Evolutionary conservation across 2,329 filamentous ascomycete genomes (phyloP), one percentile per base, ranked within the genome.

Genomic region (Fusarium camptoceras): DNA sequence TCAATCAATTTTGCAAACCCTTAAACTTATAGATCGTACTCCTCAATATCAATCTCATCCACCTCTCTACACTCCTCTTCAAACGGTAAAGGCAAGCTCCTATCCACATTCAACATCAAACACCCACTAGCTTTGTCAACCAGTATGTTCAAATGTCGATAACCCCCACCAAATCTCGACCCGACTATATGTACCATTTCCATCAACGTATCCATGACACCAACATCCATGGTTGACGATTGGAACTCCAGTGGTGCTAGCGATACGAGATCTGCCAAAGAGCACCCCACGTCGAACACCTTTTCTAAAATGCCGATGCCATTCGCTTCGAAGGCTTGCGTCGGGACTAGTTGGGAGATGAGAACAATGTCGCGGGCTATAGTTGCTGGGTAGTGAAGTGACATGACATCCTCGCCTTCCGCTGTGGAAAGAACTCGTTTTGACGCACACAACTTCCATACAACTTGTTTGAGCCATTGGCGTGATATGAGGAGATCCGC

Each of bases 221-320:
- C 60, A 1, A 72, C 18, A 18, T 72, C 53, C 55, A 70, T 59
- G 7, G 56, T 28, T 0, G 59, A 65, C 0, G 18, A 16, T 0
- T 43, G 34, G 16, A 30, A 20, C 16, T 27, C 51, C 0, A 55
- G 0, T 1, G 63, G 55, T 0, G 44, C 50, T 5, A 72, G 14
- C 0, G 54, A 39, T 0, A 72, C 18, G 0, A 72, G 24, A 59
- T 79, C 77, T 2, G 77, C 76, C 1, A 79, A 28, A 1, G 76
- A 78, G 34, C 77, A 79, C 1, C 76, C 77, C 0, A 78, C 70
- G n/a, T 79, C 78, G 28, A 79, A 79, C 0, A 79, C 68, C 56
- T 79, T 79, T 31, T 79, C 78, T 0, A 78, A n/a, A 2, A 79
- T 78, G 0, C 78, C 78, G 0, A 79, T 71, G 0, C 78, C 77